phyloP scores from a whole-genome alignment of 306 rosid species.

The Dryas alaskensis region DNA sequence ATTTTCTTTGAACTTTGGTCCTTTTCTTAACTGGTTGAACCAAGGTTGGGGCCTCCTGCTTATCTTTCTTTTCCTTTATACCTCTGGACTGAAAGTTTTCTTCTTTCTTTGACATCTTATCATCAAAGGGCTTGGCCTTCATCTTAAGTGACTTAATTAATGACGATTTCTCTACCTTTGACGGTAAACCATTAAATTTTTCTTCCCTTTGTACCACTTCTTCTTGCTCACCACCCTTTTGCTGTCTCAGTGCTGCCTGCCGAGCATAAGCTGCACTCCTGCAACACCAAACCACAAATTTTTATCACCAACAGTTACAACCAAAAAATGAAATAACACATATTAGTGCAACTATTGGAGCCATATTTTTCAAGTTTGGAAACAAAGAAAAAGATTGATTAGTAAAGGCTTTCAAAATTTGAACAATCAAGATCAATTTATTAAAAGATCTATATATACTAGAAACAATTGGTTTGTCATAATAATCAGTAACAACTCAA shows the following conservation, averaged over 20 bases:
- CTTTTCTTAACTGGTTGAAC: conserved; percentile 30
- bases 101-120: conserved; percentile 28
- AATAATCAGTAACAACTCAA: background rate
- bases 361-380: background rate
- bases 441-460: background rate
- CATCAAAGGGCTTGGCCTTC: conserved; percentile 52
- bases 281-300: conserved; percentile 32
- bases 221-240: conserved; percentile 31
- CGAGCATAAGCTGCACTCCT: conserved; percentile 71
- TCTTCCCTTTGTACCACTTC: conserved; percentile 39
- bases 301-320: conserved; percentile 13
- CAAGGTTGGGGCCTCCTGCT: conserved; percentile 25
- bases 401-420: background rate
- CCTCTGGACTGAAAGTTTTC: conserved; percentile 28
- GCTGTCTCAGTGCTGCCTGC: conserved; percentile 53
- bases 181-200: conserved; percentile 26
- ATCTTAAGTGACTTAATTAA: conserved; percentile 65
- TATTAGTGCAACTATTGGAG: background rate
- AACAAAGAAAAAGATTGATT: background rate
- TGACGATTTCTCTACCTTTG: conserved; percentile 48
- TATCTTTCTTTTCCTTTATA: conserved; percentile 18
- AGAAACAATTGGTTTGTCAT: background rate
- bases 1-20: conserved; percentile 16
- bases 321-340: background rate
- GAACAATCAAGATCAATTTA: background rate